phyloP scores from a whole-genome alignment of 192 early-diverging fungal genomes.

The Backusella luteola region DNA sequence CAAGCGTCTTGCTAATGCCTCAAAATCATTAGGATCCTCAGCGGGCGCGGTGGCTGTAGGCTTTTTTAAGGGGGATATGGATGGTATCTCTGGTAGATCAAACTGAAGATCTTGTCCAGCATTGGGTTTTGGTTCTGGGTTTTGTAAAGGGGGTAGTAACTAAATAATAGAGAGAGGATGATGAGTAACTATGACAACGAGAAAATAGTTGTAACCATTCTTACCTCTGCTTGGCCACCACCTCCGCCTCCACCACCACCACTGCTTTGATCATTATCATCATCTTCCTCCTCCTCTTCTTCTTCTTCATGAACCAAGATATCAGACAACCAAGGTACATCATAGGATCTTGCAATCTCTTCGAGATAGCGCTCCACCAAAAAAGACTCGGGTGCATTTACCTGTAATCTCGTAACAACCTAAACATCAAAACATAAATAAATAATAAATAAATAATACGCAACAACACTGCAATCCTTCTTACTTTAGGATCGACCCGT shows the following conservation, averaged over 20 bases:
- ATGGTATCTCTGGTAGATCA: conserved; percentile 27
- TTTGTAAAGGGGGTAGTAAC: not conserved
- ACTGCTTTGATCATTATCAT: conserved; percentile 16
- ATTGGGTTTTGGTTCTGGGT: not conserved
- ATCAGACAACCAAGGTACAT: conserved; percentile 66
- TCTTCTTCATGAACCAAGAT: conserved; percentile 41
- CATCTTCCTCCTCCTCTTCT: conserved; percentile 27
- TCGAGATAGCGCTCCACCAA: conserved; percentile 86
- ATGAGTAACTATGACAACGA: not conserved
- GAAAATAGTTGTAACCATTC: not conserved
- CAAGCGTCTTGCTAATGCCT: conserved; percentile 72
- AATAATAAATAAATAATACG: not conserved
- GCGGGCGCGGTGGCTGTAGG: conserved; percentile 8
- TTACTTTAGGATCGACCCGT: conserved; percentile 73
- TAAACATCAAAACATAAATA: conserved; percentile 18
- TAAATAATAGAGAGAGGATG: not conserved
- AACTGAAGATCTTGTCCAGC: conserved; percentile 12
- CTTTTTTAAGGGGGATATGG: conserved; percentile 18
- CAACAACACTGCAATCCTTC: not conserved
- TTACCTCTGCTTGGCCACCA: conserved; percentile 15
- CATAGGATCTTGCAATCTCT: conserved; percentile 83
- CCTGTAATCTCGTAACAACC: conserved; percentile 80
- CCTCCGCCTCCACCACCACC: not conserved
- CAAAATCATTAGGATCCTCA: conserved; percentile 45
- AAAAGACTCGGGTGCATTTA: conserved; percentile 74